phyloP scores from a whole-genome alignment of 2,329 filamentous ascomycete genomes.

The Aspergillus sclerotialis region DNA sequence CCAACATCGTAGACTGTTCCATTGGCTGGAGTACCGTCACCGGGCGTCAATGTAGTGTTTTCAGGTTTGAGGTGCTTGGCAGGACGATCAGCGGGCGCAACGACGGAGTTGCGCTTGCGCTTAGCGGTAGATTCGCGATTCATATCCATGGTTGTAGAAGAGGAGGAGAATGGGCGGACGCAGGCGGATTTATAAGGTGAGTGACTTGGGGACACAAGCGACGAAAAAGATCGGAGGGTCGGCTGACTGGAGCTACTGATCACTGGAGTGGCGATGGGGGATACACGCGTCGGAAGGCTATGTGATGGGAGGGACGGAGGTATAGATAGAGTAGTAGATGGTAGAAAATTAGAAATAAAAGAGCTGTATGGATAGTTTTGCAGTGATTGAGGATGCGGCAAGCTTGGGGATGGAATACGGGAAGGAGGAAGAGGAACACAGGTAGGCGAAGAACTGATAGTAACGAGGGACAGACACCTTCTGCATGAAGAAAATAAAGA shows the following conservation, averaged over 20 bases:
- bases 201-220: conserved; percentile 1
- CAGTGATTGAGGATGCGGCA: neutral
- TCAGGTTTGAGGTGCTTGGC: conserved; percentile 50
- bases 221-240: neutral
- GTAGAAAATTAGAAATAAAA: too few species aligned
- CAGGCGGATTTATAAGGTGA: conserved; percentile 1
- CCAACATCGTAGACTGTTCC: conserved; percentile 39
- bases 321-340: too few species aligned
- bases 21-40: conserved; percentile 37
- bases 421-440: conserved; percentile 7
- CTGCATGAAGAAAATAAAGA: conserved; percentile 23
- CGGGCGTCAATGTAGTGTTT: conserved; percentile 30
- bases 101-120: conserved; percentile 49
- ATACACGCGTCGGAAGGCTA: neutral
- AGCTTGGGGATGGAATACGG: conserved; percentile 8
- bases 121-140: conserved; percentile 45
- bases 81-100: conserved; percentile 45
- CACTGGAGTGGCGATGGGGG: neutral
- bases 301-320: too few species aligned
- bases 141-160: conserved; percentile 36
- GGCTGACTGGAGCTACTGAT: neutral
- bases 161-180: conserved; percentile 4
- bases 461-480: conserved; percentile 23
- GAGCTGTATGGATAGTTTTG: too few species aligned
- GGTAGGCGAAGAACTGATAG: conserved; percentile 10